Conservation (phyloP, 768 basidiomycete genomes). For the Royoungia palumana region DNA sequence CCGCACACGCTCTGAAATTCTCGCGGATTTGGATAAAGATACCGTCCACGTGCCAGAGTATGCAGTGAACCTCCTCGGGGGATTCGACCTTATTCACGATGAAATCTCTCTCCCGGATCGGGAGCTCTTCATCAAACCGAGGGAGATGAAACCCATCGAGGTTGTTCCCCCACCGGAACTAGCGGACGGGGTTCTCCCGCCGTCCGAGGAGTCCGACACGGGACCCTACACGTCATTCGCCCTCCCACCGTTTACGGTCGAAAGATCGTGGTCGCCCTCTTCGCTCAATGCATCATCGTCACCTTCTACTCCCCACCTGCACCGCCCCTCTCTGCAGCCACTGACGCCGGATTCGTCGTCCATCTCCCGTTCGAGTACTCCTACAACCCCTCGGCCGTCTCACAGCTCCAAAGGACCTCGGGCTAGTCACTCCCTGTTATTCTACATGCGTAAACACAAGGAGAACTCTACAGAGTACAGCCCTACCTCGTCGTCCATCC, state of each 20-base stretch:
- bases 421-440: conserved; percentile 25
- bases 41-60: conserved; percentile 42
- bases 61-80: conserved; percentile 42
- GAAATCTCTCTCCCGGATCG: conserved; percentile 32
- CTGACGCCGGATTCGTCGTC: conserved; percentile 31
- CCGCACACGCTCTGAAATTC: conserved; percentile 37
- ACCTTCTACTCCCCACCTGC: conserved; percentile 20
- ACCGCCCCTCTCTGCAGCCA: conserved; percentile 28
- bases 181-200: conserved; percentile 11
- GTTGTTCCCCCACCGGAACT: conserved; percentile 24
- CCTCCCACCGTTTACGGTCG: conserved; percentile 25
- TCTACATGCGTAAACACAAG: conserved; percentile 31
- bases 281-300: conserved; percentile 19
- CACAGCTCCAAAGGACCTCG: conserved; percentile 28
- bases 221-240: conserved; percentile 33
- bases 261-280: conserved; percentile 17
- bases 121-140: conserved; percentile 28
- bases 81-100: conserved; percentile 38
- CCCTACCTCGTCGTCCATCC: conserved; percentile 23
- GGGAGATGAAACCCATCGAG: conserved; percentile 29
- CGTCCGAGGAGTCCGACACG: conserved; percentile 34
- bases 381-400: conserved; percentile 25
- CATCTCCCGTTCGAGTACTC: conserved; percentile 30
- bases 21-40: conserved; percentile 33
- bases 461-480: conserved; percentile 17